Evolutionary conservation across 805 yeast species (phyloP).

Genomic region (Metschnikowia sp.): DNA sequence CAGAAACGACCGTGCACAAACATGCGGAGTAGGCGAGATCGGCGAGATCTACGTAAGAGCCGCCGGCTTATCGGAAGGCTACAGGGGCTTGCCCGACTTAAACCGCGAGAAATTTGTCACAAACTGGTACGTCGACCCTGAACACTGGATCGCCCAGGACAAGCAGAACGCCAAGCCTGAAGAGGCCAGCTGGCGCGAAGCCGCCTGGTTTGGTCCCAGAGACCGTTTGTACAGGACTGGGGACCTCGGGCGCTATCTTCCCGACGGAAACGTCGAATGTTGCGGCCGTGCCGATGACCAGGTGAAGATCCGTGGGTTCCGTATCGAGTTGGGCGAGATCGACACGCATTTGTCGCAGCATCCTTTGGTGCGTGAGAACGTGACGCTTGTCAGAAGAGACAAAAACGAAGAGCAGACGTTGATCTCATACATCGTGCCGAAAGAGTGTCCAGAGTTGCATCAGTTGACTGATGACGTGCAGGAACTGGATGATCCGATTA

Average conservation of each 20-base stretch:
- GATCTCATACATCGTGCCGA: conserved; percentile 88
- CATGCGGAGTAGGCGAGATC: conserved; percentile 98
- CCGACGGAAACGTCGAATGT: conserved; percentile 97
- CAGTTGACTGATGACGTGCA: conserved; percentile 49
- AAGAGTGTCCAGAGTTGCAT: conserved; percentile 42
- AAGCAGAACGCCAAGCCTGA: conserved; percentile 37
- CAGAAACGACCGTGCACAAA: conserved; percentile 79
- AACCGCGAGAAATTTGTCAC: conserved; percentile 83
- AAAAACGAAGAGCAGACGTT: conserved; percentile 89
- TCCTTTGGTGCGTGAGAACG: conserved; percentile 85
- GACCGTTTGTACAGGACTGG: conserved; percentile 97
- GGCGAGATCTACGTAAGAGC: conserved; percentile 99
- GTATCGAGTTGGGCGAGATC: conserved; percentile 97
- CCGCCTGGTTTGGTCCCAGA: conserved; percentile 86
- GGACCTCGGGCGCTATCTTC: conserved; percentile 92
- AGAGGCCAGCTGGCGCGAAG: conserved; percentile 62
- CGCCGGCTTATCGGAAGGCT: conserved; percentile 96
- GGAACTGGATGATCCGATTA: conserved; percentile 56
- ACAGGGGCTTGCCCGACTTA: conserved; percentile 85
- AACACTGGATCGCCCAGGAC: conserved; percentile 60
- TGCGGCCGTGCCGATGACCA: conserved; percentile 99
- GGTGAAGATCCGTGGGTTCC: conserved; percentile 96
- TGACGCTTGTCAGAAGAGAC: conserved; percentile 88
- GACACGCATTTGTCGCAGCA: conserved; percentile 96
- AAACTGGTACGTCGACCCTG: conserved; percentile 82